These are phyloP conservation scores for Fusarium mexicanum DNA, from an alignment of 2,329 filamentous ascomycete species.

Conservation along the genomic window DNA sequence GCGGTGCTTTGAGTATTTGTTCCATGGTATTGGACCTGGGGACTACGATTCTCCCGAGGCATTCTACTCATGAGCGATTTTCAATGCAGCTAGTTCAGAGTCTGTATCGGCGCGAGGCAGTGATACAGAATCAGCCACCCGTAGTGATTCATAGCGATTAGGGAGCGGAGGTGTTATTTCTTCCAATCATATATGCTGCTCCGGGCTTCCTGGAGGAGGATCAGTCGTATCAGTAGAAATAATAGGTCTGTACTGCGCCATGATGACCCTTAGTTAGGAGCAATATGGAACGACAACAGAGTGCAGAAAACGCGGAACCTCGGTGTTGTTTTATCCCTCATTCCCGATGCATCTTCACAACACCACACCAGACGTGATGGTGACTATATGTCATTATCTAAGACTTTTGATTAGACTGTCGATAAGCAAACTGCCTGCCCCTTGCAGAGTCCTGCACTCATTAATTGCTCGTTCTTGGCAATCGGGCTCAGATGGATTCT, in stretches of 20 bases:
- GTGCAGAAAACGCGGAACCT: too few relatives aligned
- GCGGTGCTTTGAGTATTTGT: background rate
- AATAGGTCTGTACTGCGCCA: background rate
- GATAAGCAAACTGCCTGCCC: accelerated
- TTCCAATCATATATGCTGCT: too few relatives aligned
- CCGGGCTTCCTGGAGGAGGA: accelerated
- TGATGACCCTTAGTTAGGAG: accelerated
- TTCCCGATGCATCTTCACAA: background rate
- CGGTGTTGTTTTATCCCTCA: background rate
- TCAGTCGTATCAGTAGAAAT: accelerated
- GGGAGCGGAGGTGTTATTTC: background rate
- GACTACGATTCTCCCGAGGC: accelerated
- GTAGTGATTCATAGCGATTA: too few relatives aligned
- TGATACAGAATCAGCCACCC: background rate
- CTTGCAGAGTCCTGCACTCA: background rate
- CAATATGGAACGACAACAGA: background rate
- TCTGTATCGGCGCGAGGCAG: too few relatives aligned
- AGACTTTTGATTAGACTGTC: background rate
- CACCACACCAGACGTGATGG: background rate
- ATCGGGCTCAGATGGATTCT: background rate
- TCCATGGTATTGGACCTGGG: too few relatives aligned
- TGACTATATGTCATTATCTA: too few relatives aligned
- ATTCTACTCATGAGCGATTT: accelerated
- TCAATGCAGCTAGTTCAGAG: background rate
- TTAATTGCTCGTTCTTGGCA: background rate